A percentile compares a stretch with the other conserved stretches of the same genome.
Conservation (phyloP, 345 rosid genomes). For the Raphanus sativus region DNA sequence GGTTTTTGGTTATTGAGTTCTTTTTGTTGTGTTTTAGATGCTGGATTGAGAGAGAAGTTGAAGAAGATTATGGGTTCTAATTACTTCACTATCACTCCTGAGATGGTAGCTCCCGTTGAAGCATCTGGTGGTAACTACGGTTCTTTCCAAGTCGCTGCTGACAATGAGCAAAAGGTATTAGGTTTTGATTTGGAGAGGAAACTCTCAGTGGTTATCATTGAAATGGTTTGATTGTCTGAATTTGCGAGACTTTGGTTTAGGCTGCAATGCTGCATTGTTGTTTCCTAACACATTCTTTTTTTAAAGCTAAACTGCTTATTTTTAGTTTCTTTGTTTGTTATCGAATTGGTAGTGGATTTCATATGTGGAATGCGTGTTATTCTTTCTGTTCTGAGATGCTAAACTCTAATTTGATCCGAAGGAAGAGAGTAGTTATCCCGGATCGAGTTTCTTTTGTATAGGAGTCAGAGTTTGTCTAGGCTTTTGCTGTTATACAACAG, state of each 20-base stretch:
- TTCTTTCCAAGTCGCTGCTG: constrained; percentile 50
- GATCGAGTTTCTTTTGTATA: neutral
- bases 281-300: neutral
- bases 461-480: neutral
- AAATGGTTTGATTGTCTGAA: neutral
- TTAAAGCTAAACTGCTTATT: neutral
- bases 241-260: neutral
- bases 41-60: constrained; percentile 69
- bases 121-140: constrained; percentile 59
- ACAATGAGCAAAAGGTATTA: constrained; percentile 20
- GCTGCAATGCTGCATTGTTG: neutral
- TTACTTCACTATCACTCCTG: constrained; percentile 78
- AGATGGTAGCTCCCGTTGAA: constrained; percentile 82
- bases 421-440: neutral
- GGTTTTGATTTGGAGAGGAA: neutral
- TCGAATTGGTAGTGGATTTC: neutral
- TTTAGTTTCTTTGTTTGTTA: neutral
- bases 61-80: constrained; percentile 83
- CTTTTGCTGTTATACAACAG: neutral
- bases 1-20: neutral
- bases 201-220: neutral
- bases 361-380: neutral
- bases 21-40: constrained; percentile 49
- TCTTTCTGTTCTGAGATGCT: neutral
- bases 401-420: neutral